phyloP scores from a whole-genome alignment of 2,329 filamentous ascomycete genomes.

The Colletotrichum tropicale region DNA sequence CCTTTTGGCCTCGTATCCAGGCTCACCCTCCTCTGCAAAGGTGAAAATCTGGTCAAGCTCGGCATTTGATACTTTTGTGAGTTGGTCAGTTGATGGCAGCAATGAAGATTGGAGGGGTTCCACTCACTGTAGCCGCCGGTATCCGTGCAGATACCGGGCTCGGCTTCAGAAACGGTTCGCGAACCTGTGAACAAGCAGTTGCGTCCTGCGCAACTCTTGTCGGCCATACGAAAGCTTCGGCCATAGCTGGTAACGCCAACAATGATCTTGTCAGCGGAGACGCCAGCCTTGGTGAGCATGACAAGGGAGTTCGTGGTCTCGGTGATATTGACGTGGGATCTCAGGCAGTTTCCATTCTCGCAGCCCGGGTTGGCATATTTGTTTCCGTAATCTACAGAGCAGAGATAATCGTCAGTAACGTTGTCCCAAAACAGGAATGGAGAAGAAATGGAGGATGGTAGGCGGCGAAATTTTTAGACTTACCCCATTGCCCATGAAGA shows the following conservation, averaged over 20 bases:
- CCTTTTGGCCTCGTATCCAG: not conserved
- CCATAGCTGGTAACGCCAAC: conserved; percentile 33
- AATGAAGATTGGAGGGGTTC: not conserved
- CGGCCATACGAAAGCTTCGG: conserved; percentile 30
- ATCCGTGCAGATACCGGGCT: conserved; percentile 29
- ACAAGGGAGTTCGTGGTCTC: conserved; percentile 23
- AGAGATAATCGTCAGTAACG: not conserved
- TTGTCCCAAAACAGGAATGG: not conserved
- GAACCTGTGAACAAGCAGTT: conserved; percentile 28
- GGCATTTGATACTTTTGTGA: conserved; percentile 23
- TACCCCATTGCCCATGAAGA: conserved; percentile 33
- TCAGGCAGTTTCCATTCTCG: conserved; percentile 35
- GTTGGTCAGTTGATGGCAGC: not conserved
- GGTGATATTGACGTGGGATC: conserved; percentile 38
- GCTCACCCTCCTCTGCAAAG: not conserved
- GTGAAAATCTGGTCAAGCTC: conserved; percentile 29
- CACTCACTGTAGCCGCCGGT: conserved; percentile 31
- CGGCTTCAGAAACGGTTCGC: conserved; percentile 21
- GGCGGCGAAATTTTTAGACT: conserved; percentile 28
- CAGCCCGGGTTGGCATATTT: conserved; percentile 23
- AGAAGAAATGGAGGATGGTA: not conserved
- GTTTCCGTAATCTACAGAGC: not conserved
- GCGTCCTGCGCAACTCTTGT: conserved; percentile 25
- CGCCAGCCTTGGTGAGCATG: not conserved
- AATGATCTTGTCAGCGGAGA: conserved; percentile 21